phyloP scores from a whole-genome alignment of 306 rosid genomes.

The Carpinus fangiana region DNA sequence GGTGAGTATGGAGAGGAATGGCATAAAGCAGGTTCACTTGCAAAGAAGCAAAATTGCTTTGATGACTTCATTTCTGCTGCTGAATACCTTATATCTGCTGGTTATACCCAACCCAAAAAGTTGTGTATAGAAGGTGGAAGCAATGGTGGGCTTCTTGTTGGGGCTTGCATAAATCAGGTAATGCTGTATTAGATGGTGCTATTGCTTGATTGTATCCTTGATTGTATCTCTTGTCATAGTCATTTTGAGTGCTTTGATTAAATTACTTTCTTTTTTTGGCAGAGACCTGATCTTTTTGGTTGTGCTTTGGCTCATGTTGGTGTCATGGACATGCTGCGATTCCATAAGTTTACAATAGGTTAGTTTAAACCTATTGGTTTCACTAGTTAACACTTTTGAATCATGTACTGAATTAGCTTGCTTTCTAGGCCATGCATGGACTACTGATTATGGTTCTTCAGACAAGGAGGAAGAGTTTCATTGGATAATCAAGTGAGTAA shows the following conservation, averaged over 20 bases:
- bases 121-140: conserved; percentile 97
- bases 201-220: background rate
- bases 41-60: conserved; percentile 88
- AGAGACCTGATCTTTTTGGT: conserved; percentile 95
- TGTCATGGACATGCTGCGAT: conserved; percentile 97
- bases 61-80: conserved; percentile 93
- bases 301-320: conserved; percentile 98
- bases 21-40: conserved; percentile 95
- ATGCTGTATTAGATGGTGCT: background rate
- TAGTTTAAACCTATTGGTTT: conserved; percentile 25
- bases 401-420: conserved; percentile 22
- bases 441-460: conserved; percentile 88
- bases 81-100: conserved; percentile 80
- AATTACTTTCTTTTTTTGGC: conserved; percentile 16
- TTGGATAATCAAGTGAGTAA: conserved; percentile 85
- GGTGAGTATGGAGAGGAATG: conserved; percentile 99
- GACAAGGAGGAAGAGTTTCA: conserved; percentile 85
- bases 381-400: conserved; percentile 3
- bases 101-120: conserved; percentile 77
- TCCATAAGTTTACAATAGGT: conserved; percentile 97
- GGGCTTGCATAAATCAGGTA: conserved; percentile 94
- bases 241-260: background rate
- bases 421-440: conserved; percentile 90
- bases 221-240: background rate
- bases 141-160: conserved; percentile 95